phyloP scores from a whole-genome alignment of 1,284 basidiomycete species.

The Gymnopus androsaceus region DNA sequence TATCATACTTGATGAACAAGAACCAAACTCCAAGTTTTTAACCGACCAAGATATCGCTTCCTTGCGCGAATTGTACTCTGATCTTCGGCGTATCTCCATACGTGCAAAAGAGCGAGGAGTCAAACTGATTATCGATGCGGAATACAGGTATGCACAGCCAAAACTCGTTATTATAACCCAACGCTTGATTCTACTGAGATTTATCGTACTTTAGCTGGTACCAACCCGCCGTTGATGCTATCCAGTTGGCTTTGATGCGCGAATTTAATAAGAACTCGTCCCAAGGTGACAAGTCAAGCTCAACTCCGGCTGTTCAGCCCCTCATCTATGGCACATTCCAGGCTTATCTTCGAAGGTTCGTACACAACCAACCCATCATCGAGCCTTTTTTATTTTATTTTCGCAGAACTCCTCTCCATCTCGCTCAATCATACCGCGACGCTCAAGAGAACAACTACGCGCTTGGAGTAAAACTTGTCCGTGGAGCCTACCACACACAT shows the following conservation, averaged over 20 bases:
- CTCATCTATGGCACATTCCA: constrained; percentile 84
- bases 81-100: constrained; percentile 61
- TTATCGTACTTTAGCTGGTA: constrained; percentile 56
- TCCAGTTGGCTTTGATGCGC: constrained; percentile 73
- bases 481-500: constrained; percentile 89
- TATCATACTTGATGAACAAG: constrained; percentile 36
- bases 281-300: constrained; percentile 5
- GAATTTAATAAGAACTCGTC: constrained; percentile 66
- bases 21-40: constrained; percentile 33
- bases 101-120: constrained; percentile 63
- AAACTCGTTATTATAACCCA: too few relatives aligned
- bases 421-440: constrained; percentile 68
- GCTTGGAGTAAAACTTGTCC: constrained; percentile 92
- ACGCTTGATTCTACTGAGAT: background rate
- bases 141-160: too few relatives aligned
- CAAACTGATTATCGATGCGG: constrained; percentile 79
- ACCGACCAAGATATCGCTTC: constrained; percentile 56
- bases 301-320: constrained; percentile 47
- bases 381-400: constrained; percentile 15
- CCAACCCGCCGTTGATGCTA: constrained; percentile 83
- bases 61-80: constrained; percentile 60
- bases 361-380: too few relatives aligned
- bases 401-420: constrained; percentile 65
- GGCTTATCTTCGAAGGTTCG: constrained; percentile 76
- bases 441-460: constrained; percentile 74